A percentile compares a stretch with the other conserved stretches of the same genome.
These are phyloP conservation scores for Beauveria varroae DNA, from an alignment of 2,329 filamentous ascomycete genomes.

Conservation along the genomic window DNA sequence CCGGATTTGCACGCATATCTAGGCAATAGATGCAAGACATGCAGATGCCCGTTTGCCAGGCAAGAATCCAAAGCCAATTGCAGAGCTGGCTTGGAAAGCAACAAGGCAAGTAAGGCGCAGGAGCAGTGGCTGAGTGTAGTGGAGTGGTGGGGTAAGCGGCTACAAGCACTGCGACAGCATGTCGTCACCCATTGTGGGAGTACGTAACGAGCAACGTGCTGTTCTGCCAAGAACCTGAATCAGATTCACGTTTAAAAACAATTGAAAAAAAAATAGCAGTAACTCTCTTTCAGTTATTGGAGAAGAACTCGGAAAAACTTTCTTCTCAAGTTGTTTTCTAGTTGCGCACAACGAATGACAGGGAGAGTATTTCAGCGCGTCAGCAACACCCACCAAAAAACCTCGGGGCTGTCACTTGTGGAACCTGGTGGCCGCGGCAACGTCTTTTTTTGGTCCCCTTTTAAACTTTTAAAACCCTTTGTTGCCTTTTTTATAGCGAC, in stretches of 20 bases:
- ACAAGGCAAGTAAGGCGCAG: constrained; percentile 1
- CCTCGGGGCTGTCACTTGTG: neutral
- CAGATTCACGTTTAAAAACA: too few species aligned
- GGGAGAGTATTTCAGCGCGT: too few species aligned
- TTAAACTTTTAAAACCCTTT: neutral
- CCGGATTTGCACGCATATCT: neutral
- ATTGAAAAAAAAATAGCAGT: too few species aligned
- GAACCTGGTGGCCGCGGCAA: constrained; percentile 9
- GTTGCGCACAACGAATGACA: too few species aligned
- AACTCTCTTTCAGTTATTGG: too few species aligned
- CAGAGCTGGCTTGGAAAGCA: neutral
- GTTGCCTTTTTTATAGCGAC: neutral
- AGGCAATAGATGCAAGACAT: constrained; percentile 2
- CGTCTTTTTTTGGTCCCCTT: neutral
- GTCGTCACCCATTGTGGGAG: neutral
- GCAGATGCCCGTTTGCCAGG: neutral
- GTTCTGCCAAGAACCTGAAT: too few species aligned
- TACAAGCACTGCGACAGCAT: neutral
- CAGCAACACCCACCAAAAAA: neutral
- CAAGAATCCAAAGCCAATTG: neutral
- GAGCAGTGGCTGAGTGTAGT: neutral
- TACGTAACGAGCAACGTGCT: neutral
- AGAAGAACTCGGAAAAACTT: too few species aligned
- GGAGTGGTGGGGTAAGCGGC: neutral
- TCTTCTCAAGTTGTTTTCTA: too few species aligned